These are phyloP conservation scores for Colletotrichum magnum DNA, from an alignment of 2,329 filamentous ascomycete species.

Conservation along the genomic window DNA sequence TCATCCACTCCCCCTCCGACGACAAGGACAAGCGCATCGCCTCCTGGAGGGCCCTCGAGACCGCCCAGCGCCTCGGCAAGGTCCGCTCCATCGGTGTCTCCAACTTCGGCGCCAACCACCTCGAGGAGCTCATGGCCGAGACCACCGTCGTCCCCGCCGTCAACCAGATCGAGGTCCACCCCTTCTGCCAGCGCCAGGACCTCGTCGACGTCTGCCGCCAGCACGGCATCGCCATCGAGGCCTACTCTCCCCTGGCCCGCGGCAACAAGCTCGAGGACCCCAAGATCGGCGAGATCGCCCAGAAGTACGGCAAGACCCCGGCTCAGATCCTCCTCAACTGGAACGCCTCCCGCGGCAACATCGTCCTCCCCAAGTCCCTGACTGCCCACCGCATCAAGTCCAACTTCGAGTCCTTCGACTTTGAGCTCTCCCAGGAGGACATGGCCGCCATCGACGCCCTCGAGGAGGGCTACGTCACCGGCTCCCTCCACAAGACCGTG, in stretches of 20 bases:
- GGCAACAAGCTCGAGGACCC: slow-evolving; percentile 65
- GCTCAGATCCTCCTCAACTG: slow-evolving; percentile 73
- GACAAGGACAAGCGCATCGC: slow-evolving; percentile 76
- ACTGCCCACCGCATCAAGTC: slow-evolving; percentile 70
- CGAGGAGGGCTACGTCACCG: slow-evolving; percentile 45
- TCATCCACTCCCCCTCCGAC: slow-evolving; percentile 74
- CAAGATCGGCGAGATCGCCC: slow-evolving; percentile 66
- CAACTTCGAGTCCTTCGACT: slow-evolving; percentile 76
- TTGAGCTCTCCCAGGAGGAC: slow-evolving; percentile 70
- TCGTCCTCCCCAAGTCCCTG: slow-evolving; percentile 75
- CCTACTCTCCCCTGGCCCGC: slow-evolving; percentile 62
- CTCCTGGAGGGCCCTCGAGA: slow-evolving; percentile 45
- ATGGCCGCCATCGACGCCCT: slow-evolving; percentile 50
- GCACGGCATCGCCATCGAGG: slow-evolving; percentile 72
- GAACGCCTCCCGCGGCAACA: slow-evolving; percentile 70
- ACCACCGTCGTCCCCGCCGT: slow-evolving; percentile 64
- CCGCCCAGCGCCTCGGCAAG: slow-evolving; percentile 52
- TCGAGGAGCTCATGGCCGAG: slow-evolving; percentile 53
- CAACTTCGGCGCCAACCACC: slow-evolving; percentile 51
- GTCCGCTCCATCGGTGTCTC: slow-evolving; percentile 61
- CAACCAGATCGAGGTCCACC: slow-evolving; percentile 74
- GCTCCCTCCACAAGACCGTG: slow-evolving; percentile 56
- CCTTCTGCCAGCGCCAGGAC: slow-evolving; percentile 67
- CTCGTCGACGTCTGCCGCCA: slow-evolving; percentile 71
- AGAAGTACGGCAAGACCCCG: slow-evolving; percentile 68